Percentiles rank a stretch among this genome's conserved stretches.
These are phyloP conservation scores for Buxus sempervirens DNA, from an alignment of 164 flowering plant species.

Conservation along the genomic window DNA sequence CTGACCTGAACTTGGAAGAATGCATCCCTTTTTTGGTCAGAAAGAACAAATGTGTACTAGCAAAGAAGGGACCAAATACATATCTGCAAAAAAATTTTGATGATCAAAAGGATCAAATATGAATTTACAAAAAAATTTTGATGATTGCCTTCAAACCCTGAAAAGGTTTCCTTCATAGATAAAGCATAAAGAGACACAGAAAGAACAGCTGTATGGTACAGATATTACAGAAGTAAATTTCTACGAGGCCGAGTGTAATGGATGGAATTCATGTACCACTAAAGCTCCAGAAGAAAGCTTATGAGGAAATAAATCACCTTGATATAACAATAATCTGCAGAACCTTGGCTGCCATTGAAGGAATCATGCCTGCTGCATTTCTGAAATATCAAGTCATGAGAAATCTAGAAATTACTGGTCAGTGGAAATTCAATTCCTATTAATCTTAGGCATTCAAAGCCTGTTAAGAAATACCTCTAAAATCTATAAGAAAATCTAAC, in stretches of 20 bases:
- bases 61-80: too few species aligned
- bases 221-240: not conserved
- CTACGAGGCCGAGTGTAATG: not conserved
- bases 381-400: slow-evolving; percentile 2
- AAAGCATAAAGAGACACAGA: not conserved
- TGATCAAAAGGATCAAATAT: too few species aligned
- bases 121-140: too few species aligned
- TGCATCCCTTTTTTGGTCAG: not conserved
- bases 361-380: not conserved
- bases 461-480: not conserved
- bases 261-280: not conserved
- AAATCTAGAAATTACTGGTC: not conserved
- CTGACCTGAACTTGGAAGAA: not conserved
- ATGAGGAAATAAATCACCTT: not conserved
- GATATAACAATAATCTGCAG: not conserved
- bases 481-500: too few species aligned
- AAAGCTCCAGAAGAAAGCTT: not conserved
- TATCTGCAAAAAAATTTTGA: too few species aligned
- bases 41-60: not conserved
- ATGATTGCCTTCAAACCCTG: not conserved
- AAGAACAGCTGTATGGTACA: not conserved
- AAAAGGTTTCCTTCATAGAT: not conserved
- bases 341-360: not conserved
- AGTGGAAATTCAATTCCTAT: not conserved
- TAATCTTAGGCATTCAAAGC: not conserved